Evolutionary conservation across 2,329 filamentous ascomycete species (phyloP), one percentile per base, ranked within the genome.

Genomic region (Trematosphaeria pertusa): DNA sequence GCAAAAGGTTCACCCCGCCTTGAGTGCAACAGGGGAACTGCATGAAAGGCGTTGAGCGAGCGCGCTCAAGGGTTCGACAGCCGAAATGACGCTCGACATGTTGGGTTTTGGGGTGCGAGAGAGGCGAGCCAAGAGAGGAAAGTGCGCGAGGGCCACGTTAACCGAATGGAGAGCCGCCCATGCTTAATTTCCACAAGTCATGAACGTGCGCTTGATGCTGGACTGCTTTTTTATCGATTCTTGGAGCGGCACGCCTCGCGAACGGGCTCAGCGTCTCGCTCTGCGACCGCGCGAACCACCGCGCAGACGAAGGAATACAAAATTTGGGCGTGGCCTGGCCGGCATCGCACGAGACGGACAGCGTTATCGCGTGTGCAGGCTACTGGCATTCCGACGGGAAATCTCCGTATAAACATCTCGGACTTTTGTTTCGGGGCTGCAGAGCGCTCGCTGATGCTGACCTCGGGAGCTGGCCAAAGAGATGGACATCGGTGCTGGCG

Each of bases 71-170:
- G 39, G 46, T 49, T 45, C 21, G 46, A 46, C 47, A 43, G 46
- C 50, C 59, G 61, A 62, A 61, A 64, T 62, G 56, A 62, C 57
- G 46, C 33, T 48, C 39, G 37, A 28, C 47, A 47, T 26, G 36
- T 48, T 37, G 19, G 40, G 32, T 37, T 48, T 42, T 21, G 43
- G 32, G 31, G 43, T 45, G 46, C 43, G 34, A 51, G 24, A 43
- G 46, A 48, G 33, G 24, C 33, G 43, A 28, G 24, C 47, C 31
- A 37, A 48, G 52, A 54, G 21, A 43, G 50, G 37, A 37, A 45
- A 26, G 15, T n/a, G 21, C 18, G n/a, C 26, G 32, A 21, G 33
- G 26, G 12, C 14, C n/a, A 24, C 15, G 50, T 47, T 61, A 62
- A 5, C 53, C 49, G 28, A 2, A 36, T 43, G 33, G 18, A 48